Evolutionary conservation across 306 rosid genomes (phyloP), one percentile per base, ranked within the genome.

Genomic region (Castanopsis chinensis): DNA sequence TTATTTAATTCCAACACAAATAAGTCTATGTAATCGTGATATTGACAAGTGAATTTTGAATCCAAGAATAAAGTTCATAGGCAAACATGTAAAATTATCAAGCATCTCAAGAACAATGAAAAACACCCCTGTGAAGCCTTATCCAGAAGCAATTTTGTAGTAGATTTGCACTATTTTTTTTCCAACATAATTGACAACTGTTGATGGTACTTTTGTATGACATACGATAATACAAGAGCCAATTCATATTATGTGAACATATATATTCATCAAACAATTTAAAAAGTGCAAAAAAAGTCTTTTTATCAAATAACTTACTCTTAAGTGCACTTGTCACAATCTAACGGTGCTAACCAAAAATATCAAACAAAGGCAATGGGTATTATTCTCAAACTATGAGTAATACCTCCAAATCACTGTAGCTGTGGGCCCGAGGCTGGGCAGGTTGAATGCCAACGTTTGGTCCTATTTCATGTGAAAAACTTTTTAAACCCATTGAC

Each of bases 391-490:
- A 35, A 60, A n/a, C 72, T 33, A 68, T 33, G 51, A 68, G 6
- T 9, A 68, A 33, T 68, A 68, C 72, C 72, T 68, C 72, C 72
- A 68, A n/a, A 68, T 68, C 12, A 14, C 72, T 68, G 53, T 33
- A 68, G 28, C 72, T 68, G 72, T 68, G 52, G 51, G 72, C 72
- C 72, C 72, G 72, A 19, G 72, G 72, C 52, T 68, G 72, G 53
- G 72, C 18, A n/a, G 72, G 72, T 68, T 20, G 52, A 68, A 35
- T 68, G 72, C 72, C 27, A 19, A 27, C 72, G 13, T 68, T 35
- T 9, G 72, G 72, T n/a, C 72, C 72, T 68, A 68, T 8, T 68
- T 68, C 72, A 68, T 68, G 72, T 33, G 72, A 68, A 35, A 68
- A 68, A 35, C 72, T 68, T 35, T 68, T 68, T 35, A 33, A 35